Evolutionary conservation across 495 filamentous ascomycete species (phyloP).

Genomic region (Penicillium canescens): DNA sequence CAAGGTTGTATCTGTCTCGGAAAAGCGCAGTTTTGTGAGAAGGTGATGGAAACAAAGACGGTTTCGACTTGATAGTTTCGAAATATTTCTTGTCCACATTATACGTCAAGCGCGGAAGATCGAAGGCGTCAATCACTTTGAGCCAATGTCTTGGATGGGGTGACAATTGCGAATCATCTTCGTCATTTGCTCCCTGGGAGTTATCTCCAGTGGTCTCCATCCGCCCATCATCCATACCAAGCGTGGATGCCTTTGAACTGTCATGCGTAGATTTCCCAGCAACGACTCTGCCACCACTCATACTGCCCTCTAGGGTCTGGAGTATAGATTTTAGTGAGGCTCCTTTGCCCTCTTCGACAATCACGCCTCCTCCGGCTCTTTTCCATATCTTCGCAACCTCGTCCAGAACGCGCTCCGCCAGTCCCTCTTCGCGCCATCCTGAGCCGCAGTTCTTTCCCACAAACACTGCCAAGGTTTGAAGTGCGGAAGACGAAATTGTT

Average conservation of each 20-base stretch:
- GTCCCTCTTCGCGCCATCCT: constrained; percentile 92
- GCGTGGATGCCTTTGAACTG: constrained; percentile 9
- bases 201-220: constrained; percentile 13
- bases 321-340: constrained; percentile 76
- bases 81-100: constrained; percentile 90
- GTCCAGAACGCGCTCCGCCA: constrained; percentile 89
- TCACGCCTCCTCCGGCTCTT: constrained; percentile 75
- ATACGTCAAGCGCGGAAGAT: constrained; percentile 85
- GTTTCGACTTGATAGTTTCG: constrained; percentile 66
- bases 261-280: constrained; percentile 26
- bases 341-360: constrained; percentile 79
- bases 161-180: constrained; percentile 58
- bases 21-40: constrained; percentile 83
- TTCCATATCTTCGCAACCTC: constrained; percentile 92
- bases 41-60: constrained; percentile 76
- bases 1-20: constrained; percentile 82
- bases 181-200: constrained; percentile 48
- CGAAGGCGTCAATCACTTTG: constrained; percentile 74
- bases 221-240: constrained; percentile 15
- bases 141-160: constrained; percentile 75
- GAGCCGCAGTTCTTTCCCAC: constrained; percentile 92
- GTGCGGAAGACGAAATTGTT: constrained; percentile 84
- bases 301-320: constrained; percentile 76
- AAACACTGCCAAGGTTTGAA: constrained; percentile 81
- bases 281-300: constrained; percentile 74